These are phyloP conservation scores for Citrullus amarus DNA, from an alignment of 306 rosid species.

Conservation along the genomic window DNA sequence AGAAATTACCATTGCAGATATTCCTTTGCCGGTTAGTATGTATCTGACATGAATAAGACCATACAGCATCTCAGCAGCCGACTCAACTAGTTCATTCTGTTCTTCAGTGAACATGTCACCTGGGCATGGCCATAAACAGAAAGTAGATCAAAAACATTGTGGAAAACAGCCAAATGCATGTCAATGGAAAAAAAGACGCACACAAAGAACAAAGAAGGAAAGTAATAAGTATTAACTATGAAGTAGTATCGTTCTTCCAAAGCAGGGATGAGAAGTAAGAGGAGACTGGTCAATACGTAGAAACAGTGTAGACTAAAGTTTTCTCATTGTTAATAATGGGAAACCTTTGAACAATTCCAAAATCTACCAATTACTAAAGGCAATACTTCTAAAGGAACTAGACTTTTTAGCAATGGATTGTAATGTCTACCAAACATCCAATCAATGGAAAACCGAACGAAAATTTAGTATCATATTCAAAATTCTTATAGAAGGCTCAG, in stretches of 20 bases:
- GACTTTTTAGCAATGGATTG: not conserved
- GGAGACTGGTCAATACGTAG: not conserved
- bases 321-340: not conserved
- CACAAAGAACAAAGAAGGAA: not conserved
- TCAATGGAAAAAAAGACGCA: not conserved
- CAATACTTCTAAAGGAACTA: not conserved
- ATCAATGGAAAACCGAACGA: not conserved
- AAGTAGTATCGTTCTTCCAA: not conserved
- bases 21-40: constrained; percentile 84
- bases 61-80: constrained; percentile 97
- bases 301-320: not conserved
- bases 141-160: not conserved
- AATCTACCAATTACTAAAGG: not conserved
- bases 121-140: constrained; percentile 13
- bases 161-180: not conserved
- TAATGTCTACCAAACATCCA: not conserved
- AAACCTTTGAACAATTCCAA: not conserved
- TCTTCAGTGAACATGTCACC: constrained; percentile 97
- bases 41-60: constrained; percentile 95
- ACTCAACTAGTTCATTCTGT: constrained; percentile 90
- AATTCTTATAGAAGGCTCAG: not conserved
- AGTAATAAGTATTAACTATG: not conserved
- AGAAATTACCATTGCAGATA: constrained; percentile 76
- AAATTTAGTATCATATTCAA: not conserved
- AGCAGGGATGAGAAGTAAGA: not conserved